These are phyloP conservation scores for Exophiala xenobiotica DNA, from an alignment of 2,329 filamentous ascomycete species.

Conservation along the genomic window DNA sequence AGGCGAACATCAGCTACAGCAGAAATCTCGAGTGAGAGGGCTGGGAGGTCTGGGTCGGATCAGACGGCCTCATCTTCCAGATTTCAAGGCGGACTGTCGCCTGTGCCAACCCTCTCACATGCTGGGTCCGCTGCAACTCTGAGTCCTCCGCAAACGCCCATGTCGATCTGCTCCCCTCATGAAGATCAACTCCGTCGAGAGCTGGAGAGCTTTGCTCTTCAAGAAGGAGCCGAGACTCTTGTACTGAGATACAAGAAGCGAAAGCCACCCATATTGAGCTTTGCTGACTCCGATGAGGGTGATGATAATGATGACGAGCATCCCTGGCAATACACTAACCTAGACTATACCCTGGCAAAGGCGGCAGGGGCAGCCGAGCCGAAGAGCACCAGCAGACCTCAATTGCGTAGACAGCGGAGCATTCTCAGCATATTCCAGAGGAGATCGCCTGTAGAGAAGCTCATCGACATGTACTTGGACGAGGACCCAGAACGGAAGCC, in stretches of 20 bases:
- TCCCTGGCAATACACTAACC: no score
- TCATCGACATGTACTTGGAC: conserved; percentile 29
- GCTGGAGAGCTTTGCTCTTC: conserved; percentile 21
- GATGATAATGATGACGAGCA: not conserved
- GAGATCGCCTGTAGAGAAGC: conserved; percentile 23
- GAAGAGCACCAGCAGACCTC: not conserved
- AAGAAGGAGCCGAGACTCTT: conserved; percentile 20
- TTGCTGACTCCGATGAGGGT: conserved; percentile 13
- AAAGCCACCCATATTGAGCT: conserved; percentile 9
- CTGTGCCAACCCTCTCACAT: conserved; percentile 14
- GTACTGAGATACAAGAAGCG: conserved; percentile 15
- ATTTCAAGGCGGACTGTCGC: conserved; percentile 3
- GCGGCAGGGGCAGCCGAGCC: not conserved
- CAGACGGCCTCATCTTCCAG: not conserved
- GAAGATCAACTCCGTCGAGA: conserved; percentile 27
- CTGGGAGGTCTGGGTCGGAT: no score
- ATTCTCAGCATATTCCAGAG: conserved; percentile 24
- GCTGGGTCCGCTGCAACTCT: conserved; percentile 12
- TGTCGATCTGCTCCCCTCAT: conserved; percentile 12
- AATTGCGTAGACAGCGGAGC: conserved; percentile 18
- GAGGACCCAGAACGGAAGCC: conserved; percentile 19
- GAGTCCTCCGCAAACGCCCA: conserved; percentile 17
- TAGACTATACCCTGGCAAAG: no score
- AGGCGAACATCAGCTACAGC: no score
- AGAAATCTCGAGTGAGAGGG: no score